These are phyloP conservation scores for Fusarium gaditjirri DNA, from an alignment of 2,329 filamentous ascomycete species.

Conservation along the genomic window DNA sequence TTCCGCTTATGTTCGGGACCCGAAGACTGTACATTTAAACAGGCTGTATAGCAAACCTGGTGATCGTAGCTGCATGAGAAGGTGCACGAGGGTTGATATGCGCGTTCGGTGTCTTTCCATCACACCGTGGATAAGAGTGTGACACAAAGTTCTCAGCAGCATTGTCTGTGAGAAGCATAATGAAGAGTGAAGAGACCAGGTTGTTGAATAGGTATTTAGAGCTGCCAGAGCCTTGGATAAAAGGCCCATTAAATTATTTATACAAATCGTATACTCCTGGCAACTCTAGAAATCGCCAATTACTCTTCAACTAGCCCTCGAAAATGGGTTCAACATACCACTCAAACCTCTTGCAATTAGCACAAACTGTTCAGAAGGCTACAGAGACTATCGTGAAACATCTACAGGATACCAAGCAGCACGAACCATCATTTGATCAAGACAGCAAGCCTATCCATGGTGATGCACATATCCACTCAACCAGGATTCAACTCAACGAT, in stretches of 20 bases:
- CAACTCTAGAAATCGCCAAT: accelerated
- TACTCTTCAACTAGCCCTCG: accelerated
- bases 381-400: background rate
- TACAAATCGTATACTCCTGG: too few species aligned
- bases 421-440: background rate
- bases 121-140: background rate
- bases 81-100: background rate
- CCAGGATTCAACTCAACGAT: background rate
- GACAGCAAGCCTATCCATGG: background rate
- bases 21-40: background rate
- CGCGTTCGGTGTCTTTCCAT: background rate
- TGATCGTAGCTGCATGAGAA: too few species aligned
- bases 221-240: accelerated
- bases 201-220: background rate
- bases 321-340: background rate
- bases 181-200: accelerated
- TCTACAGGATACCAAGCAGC: background rate
- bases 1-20: background rate
- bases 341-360: background rate
- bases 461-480: background rate
- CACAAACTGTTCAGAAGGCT: background rate
- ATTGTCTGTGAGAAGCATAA: background rate
- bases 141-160: background rate
- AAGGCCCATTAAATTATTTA: background rate
- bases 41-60: background rate